A percentile compares a stretch with the other conserved stretches of the same genome.
phyloP scores from a whole-genome alignment of 192 early-diverging fungal genomes.

The Glomus cerebriforme region DNA sequence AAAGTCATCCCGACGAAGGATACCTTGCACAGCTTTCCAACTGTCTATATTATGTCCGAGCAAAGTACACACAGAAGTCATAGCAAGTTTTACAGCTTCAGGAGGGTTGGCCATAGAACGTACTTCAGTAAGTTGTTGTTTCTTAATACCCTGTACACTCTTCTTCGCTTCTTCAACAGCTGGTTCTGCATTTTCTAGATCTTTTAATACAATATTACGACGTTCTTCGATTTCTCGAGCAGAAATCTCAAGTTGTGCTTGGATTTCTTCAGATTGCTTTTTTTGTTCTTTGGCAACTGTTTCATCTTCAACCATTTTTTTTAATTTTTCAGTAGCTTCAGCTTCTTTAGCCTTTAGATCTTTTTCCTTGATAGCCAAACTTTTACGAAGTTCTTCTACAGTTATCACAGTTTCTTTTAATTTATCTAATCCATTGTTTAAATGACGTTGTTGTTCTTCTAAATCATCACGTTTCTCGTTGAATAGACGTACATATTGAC shows the following conservation, averaged over 20 bases:
- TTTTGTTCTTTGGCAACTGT: constrained; percentile 92
- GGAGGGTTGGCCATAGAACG: constrained; percentile 97
- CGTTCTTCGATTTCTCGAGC: constrained; percentile 80
- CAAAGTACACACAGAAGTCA: constrained; percentile 96
- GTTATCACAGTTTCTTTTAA: constrained; percentile 92
- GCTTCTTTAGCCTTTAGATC: constrained; percentile 85
- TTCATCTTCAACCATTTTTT: constrained; percentile 94
- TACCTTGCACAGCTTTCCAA: constrained; percentile 91
- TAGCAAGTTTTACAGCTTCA: constrained; percentile 90
- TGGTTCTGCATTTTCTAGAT: constrained; percentile 96
- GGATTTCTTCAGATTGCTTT: constrained; percentile 76
- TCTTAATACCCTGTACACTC: constrained; percentile 94
- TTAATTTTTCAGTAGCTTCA: constrained; percentile 94
- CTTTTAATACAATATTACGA: constrained; percentile 75
- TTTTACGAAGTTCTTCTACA: constrained; percentile 90
- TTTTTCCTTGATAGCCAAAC: constrained; percentile 81
- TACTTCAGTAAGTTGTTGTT: constrained; percentile 95
- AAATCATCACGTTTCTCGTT: constrained; percentile 91
- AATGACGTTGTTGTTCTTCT: constrained; percentile 98
- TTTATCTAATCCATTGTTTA: constrained; percentile 97
- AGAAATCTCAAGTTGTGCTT: constrained; percentile 71
- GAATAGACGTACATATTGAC: constrained; percentile 87
- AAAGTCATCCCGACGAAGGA: constrained; percentile 95
- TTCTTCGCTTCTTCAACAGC: constrained; percentile 94
- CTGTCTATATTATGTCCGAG: constrained; percentile 81